These are phyloP conservation scores for Xylaria polymorpha DNA, from an alignment of 2,329 filamentous ascomycete genomes.

Conservation along the genomic window DNA sequence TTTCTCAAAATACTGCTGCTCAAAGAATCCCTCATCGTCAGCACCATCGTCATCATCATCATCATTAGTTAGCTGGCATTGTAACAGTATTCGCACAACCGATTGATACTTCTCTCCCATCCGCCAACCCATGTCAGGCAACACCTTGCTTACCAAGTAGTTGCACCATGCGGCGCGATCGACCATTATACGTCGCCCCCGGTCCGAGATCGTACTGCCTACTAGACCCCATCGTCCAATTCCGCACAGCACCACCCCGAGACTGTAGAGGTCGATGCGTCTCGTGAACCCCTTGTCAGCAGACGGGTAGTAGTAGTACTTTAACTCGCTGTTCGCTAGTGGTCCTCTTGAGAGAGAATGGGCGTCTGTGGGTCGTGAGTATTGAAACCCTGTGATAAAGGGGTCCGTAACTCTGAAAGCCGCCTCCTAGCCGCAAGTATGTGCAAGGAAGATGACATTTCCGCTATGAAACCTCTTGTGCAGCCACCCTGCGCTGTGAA, in stretches of 20 bases:
- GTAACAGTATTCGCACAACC: conserved; percentile 29
- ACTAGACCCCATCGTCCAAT: conserved; percentile 33
- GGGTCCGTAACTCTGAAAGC: conserved; percentile 23
- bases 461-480: conserved; percentile 36
- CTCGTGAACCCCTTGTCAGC: conserved; percentile 17
- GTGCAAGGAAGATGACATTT: conserved; percentile 32
- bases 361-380: conserved; percentile 26
- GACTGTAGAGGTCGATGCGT: conserved; percentile 33
- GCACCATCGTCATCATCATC: neutral
- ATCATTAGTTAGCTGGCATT: conserved; percentile 29
- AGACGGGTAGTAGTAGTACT: conserved; percentile 32
- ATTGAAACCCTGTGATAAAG: conserved; percentile 36
- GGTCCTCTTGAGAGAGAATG: conserved; percentile 28
- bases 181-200: neutral
- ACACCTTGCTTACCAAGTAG: conserved; percentile 12
- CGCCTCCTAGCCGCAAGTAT: neutral
- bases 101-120: conserved; percentile 35
- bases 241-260: conserved; percentile 35
- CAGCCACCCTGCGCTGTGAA: conserved; percentile 35
- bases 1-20: conserved; percentile 33
- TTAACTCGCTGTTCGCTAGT: conserved; percentile 17
- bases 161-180: conserved; percentile 20
- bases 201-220: neutral
- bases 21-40: conserved; percentile 14
- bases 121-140: conserved; percentile 35